Percentiles rank a stretch among this genome's conserved stretches.
Conservation (phyloP, 2,329 filamentous ascomycete species). For the Huntiella savannae region DNA sequence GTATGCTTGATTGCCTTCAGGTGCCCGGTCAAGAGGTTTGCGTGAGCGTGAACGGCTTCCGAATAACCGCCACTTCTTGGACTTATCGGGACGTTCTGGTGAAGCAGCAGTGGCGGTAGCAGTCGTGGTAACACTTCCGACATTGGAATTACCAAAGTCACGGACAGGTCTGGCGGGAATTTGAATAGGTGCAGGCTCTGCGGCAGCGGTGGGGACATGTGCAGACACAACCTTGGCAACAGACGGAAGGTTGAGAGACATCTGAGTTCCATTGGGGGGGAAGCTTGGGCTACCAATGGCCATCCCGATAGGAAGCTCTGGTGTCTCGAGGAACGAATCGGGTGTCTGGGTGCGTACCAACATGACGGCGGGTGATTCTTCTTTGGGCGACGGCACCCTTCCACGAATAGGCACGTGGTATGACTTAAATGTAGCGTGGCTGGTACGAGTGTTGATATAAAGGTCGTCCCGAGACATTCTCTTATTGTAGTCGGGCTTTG, state of each 20-base stretch:
- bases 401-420: constrained; percentile 24
- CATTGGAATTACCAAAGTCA: neutral
- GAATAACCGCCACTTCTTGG: constrained; percentile 13
- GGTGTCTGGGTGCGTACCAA: constrained; percentile 24
- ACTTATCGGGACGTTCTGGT: constrained; percentile 6
- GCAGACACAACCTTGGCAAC: neutral
- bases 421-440: constrained; percentile 19
- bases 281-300: constrained; percentile 48
- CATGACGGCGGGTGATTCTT: constrained; percentile 20
- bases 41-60: constrained; percentile 9
- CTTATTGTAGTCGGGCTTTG: constrained; percentile 15
- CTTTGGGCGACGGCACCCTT: constrained; percentile 24
- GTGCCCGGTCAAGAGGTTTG: constrained; percentile 1
- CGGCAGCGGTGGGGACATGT: neutral
- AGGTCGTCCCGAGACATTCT: constrained; percentile 27
- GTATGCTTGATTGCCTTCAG: neutral
- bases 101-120: neutral
- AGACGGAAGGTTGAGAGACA: constrained; percentile 1
- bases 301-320: constrained; percentile 41
- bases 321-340: constrained; percentile 22
- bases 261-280: neutral
- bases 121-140: neutral
- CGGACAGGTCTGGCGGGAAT: neutral
- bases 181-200: neutral
- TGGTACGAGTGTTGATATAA: constrained; percentile 17